Evolutionary conservation across 176 grass and related monocot genomes (phyloP).

Genomic region (Oropetium thomaeum): DNA sequence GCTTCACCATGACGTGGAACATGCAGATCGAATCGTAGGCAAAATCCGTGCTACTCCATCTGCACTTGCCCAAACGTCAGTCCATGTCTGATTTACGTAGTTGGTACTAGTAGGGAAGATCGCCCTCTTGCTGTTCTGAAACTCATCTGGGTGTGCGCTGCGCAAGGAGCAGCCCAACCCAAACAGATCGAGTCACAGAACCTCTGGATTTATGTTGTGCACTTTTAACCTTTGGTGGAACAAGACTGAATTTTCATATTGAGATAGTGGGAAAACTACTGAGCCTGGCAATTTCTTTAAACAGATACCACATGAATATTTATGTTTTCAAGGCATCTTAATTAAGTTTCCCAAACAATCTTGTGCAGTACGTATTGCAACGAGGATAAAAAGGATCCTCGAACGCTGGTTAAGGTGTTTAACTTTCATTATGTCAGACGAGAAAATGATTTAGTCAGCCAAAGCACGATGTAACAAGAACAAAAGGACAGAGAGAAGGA

Average conservation of each 20-base stretch:
- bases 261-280: no score
- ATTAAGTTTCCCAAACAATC: no score
- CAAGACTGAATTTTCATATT: slow-evolving; percentile 14
- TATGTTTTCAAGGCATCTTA: no score
- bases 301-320: no score
- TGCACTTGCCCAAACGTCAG: background rate
- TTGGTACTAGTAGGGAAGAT: background rate
- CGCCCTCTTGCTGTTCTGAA: background rate
- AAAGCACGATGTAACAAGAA: no score
- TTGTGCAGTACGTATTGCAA: no score
- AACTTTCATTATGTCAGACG: no score
- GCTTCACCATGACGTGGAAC: slow-evolving; percentile 81
- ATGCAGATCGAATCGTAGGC: slow-evolving; percentile 55
- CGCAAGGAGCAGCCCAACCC: background rate
- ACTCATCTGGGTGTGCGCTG: background rate
- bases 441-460: no score
- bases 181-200: background rate
- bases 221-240: background rate
- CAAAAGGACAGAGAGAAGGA: no score
- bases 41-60: background rate
- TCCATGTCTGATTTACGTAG: background rate
- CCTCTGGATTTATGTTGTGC: background rate
- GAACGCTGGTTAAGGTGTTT: no score
- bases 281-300: no score
- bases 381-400: no score